phyloP scores from a whole-genome alignment of 208 protist genomes.

The Trypanosomatidae sp. region DNA sequence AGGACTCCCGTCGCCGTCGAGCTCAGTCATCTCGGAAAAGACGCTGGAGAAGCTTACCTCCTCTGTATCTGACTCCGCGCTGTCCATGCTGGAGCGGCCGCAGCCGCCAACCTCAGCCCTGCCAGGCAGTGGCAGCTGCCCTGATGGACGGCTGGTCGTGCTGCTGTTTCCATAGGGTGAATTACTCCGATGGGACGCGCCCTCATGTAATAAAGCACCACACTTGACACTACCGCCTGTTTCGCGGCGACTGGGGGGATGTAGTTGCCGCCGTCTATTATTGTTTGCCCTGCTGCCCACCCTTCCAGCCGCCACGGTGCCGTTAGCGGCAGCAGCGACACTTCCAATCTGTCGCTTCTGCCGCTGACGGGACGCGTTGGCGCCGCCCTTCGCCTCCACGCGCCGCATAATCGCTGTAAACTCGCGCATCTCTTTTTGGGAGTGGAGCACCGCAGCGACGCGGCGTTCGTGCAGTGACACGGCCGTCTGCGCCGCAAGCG shows the following conservation, averaged over 20 bases:
- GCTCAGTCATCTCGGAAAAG: conserved; percentile 1
- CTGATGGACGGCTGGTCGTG: background rate
- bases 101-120: background rate
- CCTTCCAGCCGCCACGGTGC: background rate
- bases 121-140: background rate
- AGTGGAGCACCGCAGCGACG: conserved; percentile 29
- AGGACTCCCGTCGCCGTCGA: background rate
- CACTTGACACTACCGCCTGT: background rate
- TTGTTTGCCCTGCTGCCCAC: background rate
- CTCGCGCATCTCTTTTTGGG: conserved; percentile 42
- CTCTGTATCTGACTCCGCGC: background rate
- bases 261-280: background rate
- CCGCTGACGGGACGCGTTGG: conserved; percentile 8
- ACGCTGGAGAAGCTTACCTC: background rate
- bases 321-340: background rate
- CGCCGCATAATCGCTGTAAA: conserved; percentile 36
- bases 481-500: conserved; percentile 1
- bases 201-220: background rate
- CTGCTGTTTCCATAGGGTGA: background rate
- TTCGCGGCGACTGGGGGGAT: background rate
- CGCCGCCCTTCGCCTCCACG: conserved; percentile 31
- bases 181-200: background rate
- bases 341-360: background rate
- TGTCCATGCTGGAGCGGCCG: background rate
- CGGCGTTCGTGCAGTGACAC: conserved; percentile 42